Evolutionary conservation across 768 basidiomycete genomes (phyloP), one percentile per base, ranked within the genome.

Genomic region (Lactarius psammicola): DNA sequence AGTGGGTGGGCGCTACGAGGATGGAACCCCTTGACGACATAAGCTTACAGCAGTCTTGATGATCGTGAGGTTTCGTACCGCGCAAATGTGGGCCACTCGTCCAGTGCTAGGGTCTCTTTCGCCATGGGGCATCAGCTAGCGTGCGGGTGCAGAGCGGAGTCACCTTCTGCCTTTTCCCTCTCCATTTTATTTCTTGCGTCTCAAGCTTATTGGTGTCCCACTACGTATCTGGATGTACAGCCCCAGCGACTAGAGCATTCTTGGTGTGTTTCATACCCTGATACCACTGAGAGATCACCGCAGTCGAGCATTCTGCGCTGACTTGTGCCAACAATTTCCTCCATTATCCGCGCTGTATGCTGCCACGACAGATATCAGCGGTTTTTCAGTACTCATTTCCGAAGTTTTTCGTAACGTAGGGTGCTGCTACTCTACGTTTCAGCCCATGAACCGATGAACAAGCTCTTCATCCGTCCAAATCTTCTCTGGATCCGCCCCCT

Each of bases 391-490:
- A n/a, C n/a, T n/a, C n/a, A n/a, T n/a, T 20, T 28, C 4, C 20
- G 13, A 34, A 31, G 13, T 31, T 59, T 17, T 55, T 40, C 6
- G 18, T 18, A 51, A 36, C 30, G 56, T 49, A 26, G 46, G 30
- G 17, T 20, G 26, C 4, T 17, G 3, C 53, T 31, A 57, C n/a
- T 28, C 56, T 36, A 38, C 10, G n/a, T 13, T 46, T 56, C 28
- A 59, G 4, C 23, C 17, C 42, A 67, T 31, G 56, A 67, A 67
- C 20, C 20, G 28, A 20, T 31, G 42, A 30, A 65, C 5, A 6
- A 61, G 34, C 38, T 67, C 69, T 23, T 63, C 67, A 42, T 63
- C 61, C 36, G 67, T 62, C 62, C 62, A 62, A 31, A 53, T 28
- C 17, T 62, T 65, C 15, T 68, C 55, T 23, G 57, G 62, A 6